Base-by-base conservation (phyloP, 2,329 filamentous ascomycete genomes). In the Colletotrichum caudatum region DNA sequence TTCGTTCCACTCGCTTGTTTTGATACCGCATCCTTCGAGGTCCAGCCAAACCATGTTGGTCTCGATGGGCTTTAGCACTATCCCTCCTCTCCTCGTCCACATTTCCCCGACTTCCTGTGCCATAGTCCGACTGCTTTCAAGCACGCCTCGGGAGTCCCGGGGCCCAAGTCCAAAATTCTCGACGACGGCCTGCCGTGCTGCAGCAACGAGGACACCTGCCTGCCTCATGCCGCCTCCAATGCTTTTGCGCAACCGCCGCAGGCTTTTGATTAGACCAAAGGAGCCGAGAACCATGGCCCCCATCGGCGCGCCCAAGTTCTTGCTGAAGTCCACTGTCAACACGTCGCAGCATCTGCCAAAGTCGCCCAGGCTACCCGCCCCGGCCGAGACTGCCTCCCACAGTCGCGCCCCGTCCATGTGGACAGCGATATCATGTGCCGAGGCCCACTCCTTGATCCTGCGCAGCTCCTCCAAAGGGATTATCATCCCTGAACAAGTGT, bases 171-270 rank as follows among this genome's bases (percentile, higher is more conserved):
- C 89, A 74, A 96, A 97, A 0, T 92, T 94, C 79, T 94, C 92
- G 74, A 95, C 91, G 11, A 97, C 88, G 0, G 92, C 93, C 5
- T 94, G 91, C 29, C 92, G 84, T 1, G 93, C 94, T 0, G 94
- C 90, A 1, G 93, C 91, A 6, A 93, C 90, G 18, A 96, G 84
- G 1, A 96, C 88, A 66, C 94, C 94, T 0, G 92, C 85, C 81
- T 96, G 93, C 35, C 94, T 85, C 68, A 94, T 84, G 0, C 93
- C 94, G 51, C 94, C 94, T 26, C 94, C 94, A 74, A 97, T 90
- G 35, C 89, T 88, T 83, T 97, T 97, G 67, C 94, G 86, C 35
- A 94, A 87, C 90, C 92, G 93, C n/a, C 92, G 84, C 5, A 91
- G 90, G 64, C 90, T 89, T 77, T 89, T 89, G 76, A 93, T 87